These are phyloP conservation scores for Leishmania major DNA, from an alignment of 208 protist genomes.

Conservation along the genomic window DNA sequence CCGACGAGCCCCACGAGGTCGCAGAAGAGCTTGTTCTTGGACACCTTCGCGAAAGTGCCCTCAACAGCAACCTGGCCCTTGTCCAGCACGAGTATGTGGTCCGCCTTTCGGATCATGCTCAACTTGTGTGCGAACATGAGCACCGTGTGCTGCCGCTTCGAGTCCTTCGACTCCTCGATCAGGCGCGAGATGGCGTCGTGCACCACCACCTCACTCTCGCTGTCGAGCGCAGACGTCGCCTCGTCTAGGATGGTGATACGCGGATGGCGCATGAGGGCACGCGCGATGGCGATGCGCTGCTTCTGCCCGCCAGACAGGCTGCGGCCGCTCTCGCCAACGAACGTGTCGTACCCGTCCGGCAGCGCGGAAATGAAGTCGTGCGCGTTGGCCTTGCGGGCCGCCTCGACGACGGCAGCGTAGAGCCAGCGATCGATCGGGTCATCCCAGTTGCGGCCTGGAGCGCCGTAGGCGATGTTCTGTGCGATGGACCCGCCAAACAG, in stretches of 20 bases:
- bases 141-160: constrained; percentile 63
- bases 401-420: constrained; percentile 65
- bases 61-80: constrained; percentile 71
- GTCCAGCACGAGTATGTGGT: constrained; percentile 89
- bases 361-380: constrained; percentile 91
- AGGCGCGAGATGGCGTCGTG: constrained; percentile 83
- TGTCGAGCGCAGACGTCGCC: constrained; percentile 91
- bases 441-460: constrained; percentile 70
- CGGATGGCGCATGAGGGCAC: constrained; percentile 86
- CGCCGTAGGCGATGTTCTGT: constrained; percentile 90
- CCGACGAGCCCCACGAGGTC: constrained; percentile 57
- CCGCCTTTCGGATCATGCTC: constrained; percentile 85
- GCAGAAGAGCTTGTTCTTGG: constrained; percentile 59
- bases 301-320: constrained; percentile 93
- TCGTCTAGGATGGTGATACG: constrained; percentile 94
- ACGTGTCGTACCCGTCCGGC: constrained; percentile 90
- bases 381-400: constrained; percentile 75
- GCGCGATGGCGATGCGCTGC: constrained; percentile 94
- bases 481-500: constrained; percentile 87
- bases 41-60: constrained; percentile 79
- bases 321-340: constrained; percentile 88
- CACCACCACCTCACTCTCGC: constrained; percentile 88
- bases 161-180: constrained; percentile 62
- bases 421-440: constrained; percentile 80
- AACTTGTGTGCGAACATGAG: constrained; percentile 92